These are phyloP conservation scores for Kodamaea kakaduensis DNA, from an alignment of 805 yeast genomes.

Conservation along the genomic window DNA sequence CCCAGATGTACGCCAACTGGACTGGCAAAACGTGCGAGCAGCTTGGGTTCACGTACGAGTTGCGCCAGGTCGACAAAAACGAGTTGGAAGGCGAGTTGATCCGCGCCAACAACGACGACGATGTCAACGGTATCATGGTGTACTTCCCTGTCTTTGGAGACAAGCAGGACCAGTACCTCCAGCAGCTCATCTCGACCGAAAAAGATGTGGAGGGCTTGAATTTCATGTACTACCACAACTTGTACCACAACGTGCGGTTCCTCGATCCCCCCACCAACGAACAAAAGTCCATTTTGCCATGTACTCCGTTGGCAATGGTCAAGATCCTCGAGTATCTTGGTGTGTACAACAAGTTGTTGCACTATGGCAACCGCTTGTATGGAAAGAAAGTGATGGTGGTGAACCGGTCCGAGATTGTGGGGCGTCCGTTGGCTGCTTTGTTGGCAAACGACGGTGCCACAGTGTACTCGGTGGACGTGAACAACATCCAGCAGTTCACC, in stretches of 20 bases:
- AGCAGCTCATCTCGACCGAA: constrained; percentile 85
- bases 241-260: constrained; percentile 89
- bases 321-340: constrained; percentile 88
- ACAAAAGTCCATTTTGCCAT: constrained; percentile 84
- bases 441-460: constrained; percentile 97
- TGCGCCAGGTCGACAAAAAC: constrained; percentile 71
- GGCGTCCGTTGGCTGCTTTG: constrained; percentile 93
- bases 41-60: constrained; percentile 80
- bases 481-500: constrained; percentile 85
- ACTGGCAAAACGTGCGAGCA: constrained; percentile 86
- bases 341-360: constrained; percentile 75
- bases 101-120: constrained; percentile 72
- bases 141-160: constrained; percentile 97
- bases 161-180: constrained; percentile 91
- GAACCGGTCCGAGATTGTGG: constrained; percentile 94
- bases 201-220: constrained; percentile 97
- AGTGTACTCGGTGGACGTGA: constrained; percentile 86
- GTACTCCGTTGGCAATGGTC: constrained; percentile 94
- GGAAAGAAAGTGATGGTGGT: constrained; percentile 91
- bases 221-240: constrained; percentile 84
- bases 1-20: constrained; percentile 93
- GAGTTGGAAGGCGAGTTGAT: constrained; percentile 79
- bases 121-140: constrained; percentile 89
- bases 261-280: constrained; percentile 65
- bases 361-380: constrained; percentile 86